phyloP scores from a whole-genome alignment of 2,329 filamentous ascomycete species.

The Knoxdaviesia capensis region DNA sequence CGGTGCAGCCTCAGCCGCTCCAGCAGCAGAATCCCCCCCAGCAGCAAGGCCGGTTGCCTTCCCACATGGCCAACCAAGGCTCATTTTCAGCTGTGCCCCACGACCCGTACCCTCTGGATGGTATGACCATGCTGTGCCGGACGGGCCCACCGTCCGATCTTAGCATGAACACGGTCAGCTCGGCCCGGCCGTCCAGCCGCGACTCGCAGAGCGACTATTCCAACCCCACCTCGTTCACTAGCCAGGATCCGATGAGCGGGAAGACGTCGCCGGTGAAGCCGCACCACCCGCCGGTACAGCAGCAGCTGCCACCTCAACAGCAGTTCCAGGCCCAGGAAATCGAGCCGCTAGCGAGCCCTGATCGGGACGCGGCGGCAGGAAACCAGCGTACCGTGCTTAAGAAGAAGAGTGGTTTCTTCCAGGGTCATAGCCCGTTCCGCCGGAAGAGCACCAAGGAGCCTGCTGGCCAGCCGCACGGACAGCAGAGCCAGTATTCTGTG shows the following conservation, averaged over 20 bases:
- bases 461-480: not conserved
- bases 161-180: constrained; percentile 23
- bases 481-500: too few relatives aligned
- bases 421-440: constrained; percentile 79
- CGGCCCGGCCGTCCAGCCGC: constrained; percentile 58
- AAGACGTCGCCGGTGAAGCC: constrained; percentile 58
- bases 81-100: constrained; percentile 57
- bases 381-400: constrained; percentile 25
- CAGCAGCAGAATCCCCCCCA: too few relatives aligned
- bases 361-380: too few relatives aligned
- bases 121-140: constrained; percentile 94
- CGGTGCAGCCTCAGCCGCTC: too few relatives aligned
- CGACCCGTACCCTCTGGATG: constrained; percentile 84
- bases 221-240: constrained; percentile 74
- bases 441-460: constrained; percentile 70
- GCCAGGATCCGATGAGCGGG: constrained; percentile 57
- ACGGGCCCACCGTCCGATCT: constrained; percentile 41
- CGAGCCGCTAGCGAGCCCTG: constrained; percentile 26
- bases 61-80: constrained; percentile 19
- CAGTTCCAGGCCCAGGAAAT: constrained; percentile 36
- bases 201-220: constrained; percentile 86
- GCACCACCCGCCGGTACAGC: constrained; percentile 14
- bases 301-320: too few relatives aligned
- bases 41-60: too few relatives aligned
- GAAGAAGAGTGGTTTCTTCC: constrained; percentile 74